Evolutionary conservation across 257 asterid genomes (phyloP).

Genomic region (Leptodermis oblonga): DNA sequence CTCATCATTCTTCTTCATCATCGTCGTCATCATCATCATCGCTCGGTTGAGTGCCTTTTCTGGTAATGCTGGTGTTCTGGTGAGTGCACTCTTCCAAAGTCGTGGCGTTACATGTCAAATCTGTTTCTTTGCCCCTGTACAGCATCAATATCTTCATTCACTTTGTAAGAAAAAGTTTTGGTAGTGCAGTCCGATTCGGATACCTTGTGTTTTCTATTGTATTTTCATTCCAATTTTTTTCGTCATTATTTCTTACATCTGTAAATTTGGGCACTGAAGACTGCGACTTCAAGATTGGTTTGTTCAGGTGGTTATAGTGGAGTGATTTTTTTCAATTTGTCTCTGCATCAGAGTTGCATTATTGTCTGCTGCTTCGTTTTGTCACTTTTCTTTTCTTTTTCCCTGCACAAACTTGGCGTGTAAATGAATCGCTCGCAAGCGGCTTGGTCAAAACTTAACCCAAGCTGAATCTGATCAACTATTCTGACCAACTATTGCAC

Average conservation of each 20-base stretch:
- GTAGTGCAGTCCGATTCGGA: slow-evolving; percentile 57
- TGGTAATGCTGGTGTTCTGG: slow-evolving; percentile 17
- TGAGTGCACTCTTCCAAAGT: slow-evolving; percentile 25
- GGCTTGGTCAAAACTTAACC: too few species aligned
- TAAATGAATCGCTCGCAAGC: too few species aligned
- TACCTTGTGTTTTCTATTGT: slow-evolving; percentile 31
- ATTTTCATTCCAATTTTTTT: slow-evolving; percentile 22
- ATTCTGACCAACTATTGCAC: too few species aligned
- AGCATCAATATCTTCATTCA: slow-evolving; percentile 61
- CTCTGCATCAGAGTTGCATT: slow-evolving; percentile 11
- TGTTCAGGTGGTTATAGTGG: slow-evolving; percentile 32
- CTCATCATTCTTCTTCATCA: neutral
- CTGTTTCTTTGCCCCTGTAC: slow-evolving; percentile 47
- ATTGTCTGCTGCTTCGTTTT: neutral
- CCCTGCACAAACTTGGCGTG: too few species aligned
- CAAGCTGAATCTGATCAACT: too few species aligned
- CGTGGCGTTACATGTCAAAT: slow-evolving; percentile 26
- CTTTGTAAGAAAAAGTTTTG: slow-evolving; percentile 93
- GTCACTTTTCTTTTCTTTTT: neutral
- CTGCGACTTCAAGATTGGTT: slow-evolving; percentile 32
- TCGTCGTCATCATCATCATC: neutral
- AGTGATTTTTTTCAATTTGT: slow-evolving; percentile 26
- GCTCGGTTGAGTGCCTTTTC: slow-evolving; percentile 14
- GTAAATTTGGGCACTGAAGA: slow-evolving; percentile 47
- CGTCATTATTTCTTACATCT: slow-evolving; percentile 33